Percentiles rank a stretch among this genome's conserved stretches.
Evolutionary conservation across 345 rosid species (phyloP).

Genomic region (Combretum micranthum): DNA sequence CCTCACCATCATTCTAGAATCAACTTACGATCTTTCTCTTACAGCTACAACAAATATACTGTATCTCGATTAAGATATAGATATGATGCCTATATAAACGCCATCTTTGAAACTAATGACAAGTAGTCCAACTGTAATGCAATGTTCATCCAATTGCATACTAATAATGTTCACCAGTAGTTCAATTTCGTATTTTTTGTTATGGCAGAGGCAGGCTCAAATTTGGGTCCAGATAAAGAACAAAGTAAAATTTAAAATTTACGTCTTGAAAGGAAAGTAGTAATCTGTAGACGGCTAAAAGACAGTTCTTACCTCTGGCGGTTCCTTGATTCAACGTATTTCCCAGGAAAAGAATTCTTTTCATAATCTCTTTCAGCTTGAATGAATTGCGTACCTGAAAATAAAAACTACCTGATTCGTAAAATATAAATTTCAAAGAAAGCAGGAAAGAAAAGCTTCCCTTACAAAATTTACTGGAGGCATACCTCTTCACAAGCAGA

Average conservation of each 20-base stretch:
- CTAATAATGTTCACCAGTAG: too few species aligned
- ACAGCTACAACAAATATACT: too few species aligned
- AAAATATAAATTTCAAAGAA: background rate
- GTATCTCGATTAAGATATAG: too few species aligned
- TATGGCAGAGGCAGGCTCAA: too few species aligned
- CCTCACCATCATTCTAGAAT: too few species aligned
- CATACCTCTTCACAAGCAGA: constrained; percentile 92
- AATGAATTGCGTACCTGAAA: constrained; percentile 73
- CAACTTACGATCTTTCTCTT: too few species aligned
- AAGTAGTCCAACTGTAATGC: too few species aligned
- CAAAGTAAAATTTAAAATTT: background rate
- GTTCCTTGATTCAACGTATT: constrained; percentile 96
- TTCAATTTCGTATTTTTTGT: too few species aligned
- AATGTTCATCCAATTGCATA: too few species aligned
- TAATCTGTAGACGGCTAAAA: background rate
- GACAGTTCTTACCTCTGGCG: constrained; percentile 69
- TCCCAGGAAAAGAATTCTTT: constrained; percentile 84
- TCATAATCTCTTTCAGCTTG: constrained; percentile 92
- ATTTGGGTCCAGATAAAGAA: too few species aligned
- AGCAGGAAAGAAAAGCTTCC: background rate
- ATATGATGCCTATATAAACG: too few species aligned
- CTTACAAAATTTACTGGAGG: constrained; percentile 8
- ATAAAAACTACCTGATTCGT: constrained; percentile 6
- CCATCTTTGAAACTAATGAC: too few species aligned
- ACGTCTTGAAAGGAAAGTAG: background rate